Conservation (phyloP, 306 rosid genomes). For the Ochetophila trinervis region DNA sequence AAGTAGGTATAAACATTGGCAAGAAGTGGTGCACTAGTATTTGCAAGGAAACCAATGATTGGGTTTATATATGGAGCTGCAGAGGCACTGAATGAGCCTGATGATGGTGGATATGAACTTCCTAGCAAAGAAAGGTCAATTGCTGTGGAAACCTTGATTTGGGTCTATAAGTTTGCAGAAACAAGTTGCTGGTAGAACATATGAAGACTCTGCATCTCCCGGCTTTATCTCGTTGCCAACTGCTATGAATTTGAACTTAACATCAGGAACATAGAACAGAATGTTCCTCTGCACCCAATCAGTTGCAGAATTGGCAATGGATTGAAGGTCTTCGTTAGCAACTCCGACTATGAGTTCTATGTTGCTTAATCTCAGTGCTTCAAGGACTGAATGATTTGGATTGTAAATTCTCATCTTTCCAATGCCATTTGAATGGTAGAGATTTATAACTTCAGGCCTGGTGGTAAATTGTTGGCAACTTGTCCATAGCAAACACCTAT, state of each 20-base stretch:
- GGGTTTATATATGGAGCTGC: background rate
- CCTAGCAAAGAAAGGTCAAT: background rate
- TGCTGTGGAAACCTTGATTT: constrained; percentile 33
- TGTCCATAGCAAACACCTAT: constrained; percentile 46
- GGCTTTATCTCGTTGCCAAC: constrained; percentile 32
- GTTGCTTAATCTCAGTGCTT: constrained; percentile 36
- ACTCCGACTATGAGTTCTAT: constrained; percentile 32
- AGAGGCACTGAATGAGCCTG: constrained; percentile 9
- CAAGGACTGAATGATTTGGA: constrained; percentile 24
- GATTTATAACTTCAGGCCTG: constrained; percentile 28
- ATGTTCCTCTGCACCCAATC: constrained; percentile 28
- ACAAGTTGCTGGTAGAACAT: constrained; percentile 18
- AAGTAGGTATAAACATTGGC: constrained; percentile 26
- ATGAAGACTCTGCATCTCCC: background rate
- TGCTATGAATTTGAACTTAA: constrained; percentile 25
- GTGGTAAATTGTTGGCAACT: constrained; percentile 27
- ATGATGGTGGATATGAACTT: constrained; percentile 23
- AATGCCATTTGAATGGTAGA: constrained; percentile 21
- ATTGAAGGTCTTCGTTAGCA: constrained; percentile 15
- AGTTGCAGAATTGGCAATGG: constrained; percentile 8
- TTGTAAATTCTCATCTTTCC: constrained; percentile 33
- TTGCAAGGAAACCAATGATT: constrained; percentile 2
- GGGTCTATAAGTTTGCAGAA: background rate
- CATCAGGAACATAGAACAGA: background rate
- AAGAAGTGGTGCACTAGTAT: constrained; percentile 19